A percentile compares a stretch with the other conserved stretches of the same genome.
Conservation (phyloP, 345 rosid species). For the Rhodomyrtus tomentosa region DNA sequence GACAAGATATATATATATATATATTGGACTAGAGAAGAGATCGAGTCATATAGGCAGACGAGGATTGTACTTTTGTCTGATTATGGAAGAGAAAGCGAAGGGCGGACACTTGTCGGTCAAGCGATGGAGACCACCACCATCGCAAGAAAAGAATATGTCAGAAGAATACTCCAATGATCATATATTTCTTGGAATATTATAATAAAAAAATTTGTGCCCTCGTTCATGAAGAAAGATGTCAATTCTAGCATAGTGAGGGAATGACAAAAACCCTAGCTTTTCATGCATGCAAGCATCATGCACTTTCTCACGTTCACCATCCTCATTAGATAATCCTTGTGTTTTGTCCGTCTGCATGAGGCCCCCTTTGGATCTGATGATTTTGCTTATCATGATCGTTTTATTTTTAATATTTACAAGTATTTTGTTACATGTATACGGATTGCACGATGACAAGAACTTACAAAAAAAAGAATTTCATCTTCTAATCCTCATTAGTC, state of each 20-base stretch:
- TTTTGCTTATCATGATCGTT: not conserved
- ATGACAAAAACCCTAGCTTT: not conserved
- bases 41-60: not conserved
- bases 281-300: not conserved
- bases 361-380: not conserved
- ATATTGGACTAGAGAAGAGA: not conserved
- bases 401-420: not conserved
- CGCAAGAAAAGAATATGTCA: constrained; percentile 63
- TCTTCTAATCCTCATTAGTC: not conserved
- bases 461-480: not conserved
- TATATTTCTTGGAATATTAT: not conserved
- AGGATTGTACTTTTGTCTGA: not conserved
- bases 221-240: not conserved
- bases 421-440: not conserved
- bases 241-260: not conserved
- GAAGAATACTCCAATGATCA: not conserved
- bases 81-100: not conserved
- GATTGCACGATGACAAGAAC: not conserved
- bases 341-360: not conserved
- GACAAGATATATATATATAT: not conserved
- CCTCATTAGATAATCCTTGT: not conserved
- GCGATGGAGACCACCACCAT: not conserved
- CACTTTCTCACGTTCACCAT: not conserved
- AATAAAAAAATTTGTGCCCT: not conserved
- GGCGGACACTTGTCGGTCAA: not conserved